Conservation (phyloP, 352 stramenopile genomes). For the Pythium folliculosum region DNA sequence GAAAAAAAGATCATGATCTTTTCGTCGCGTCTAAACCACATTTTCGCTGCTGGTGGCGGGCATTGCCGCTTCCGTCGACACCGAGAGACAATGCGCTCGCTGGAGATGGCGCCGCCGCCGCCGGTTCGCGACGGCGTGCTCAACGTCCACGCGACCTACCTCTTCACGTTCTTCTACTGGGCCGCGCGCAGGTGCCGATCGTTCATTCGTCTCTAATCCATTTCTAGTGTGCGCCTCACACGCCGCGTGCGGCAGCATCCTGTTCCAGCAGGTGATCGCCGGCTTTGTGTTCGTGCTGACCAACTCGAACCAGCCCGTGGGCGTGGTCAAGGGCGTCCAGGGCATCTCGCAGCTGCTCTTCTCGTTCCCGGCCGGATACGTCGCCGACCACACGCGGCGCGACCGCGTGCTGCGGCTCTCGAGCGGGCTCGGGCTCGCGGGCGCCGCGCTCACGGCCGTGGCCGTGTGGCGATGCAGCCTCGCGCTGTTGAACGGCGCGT, state of each 20-base stretch:
- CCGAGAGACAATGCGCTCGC: too few relatives aligned
- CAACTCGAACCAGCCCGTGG: slow-evolving; percentile 72
- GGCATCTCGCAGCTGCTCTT: slow-evolving; percentile 82
- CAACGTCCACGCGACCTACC: slow-evolving; percentile 32
- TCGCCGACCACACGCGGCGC: slow-evolving; percentile 64
- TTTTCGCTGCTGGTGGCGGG: too few relatives aligned
- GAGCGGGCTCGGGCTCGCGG: slow-evolving; percentile 48
- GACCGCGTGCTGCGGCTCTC: slow-evolving; percentile 71
- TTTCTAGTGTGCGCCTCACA: background rate
- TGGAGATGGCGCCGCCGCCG: background rate
- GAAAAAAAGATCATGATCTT: too few relatives aligned
- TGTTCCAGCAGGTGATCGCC: slow-evolving; percentile 42
- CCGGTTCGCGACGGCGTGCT: slow-evolving; percentile 21
- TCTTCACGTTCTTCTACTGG: slow-evolving; percentile 37
- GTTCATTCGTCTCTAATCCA: background rate
- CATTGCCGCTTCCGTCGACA: too few relatives aligned
- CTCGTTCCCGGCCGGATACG: slow-evolving; percentile 67
- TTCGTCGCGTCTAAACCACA: too few relatives aligned
- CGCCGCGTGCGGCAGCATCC: slow-evolving; percentile 24
- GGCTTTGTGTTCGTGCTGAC: slow-evolving; percentile 50
- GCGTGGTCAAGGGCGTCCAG: slow-evolving; percentile 84
- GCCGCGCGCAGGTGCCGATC: slow-evolving; percentile 12
- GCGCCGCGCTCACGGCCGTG: slow-evolving; percentile 52
- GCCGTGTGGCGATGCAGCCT: slow-evolving; percentile 51
- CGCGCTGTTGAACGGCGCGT: slow-evolving; percentile 55